These are phyloP conservation scores for Fusarium subtropicale DNA, from an alignment of 2,329 filamentous ascomycete genomes.

Conservation along the genomic window DNA sequence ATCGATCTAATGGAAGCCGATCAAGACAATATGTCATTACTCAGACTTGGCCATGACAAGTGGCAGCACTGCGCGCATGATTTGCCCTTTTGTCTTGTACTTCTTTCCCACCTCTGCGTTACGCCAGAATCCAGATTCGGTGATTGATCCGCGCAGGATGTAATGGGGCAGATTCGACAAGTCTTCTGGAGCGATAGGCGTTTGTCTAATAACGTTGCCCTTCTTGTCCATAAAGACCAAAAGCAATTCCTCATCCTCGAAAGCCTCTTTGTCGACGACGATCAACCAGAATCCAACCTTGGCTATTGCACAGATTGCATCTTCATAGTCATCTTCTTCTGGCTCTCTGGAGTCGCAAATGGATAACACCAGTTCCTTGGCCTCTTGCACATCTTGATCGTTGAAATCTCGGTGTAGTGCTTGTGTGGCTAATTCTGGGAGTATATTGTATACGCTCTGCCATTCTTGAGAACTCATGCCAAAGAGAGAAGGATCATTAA, in stretches of 20 bases:
- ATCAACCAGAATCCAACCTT: not conserved
- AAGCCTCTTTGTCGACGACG: not conserved
- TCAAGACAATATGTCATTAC: rapidly evolving
- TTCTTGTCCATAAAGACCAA: not conserved
- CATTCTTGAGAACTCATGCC: not conserved
- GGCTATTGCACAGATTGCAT: not conserved
- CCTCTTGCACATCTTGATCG: rapidly evolving
- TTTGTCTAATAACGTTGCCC: not conserved
- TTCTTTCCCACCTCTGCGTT: not conserved
- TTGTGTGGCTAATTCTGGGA: not conserved
- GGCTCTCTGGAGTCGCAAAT: not conserved
- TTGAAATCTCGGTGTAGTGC: not conserved
- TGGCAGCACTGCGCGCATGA: not conserved
- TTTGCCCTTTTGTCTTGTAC: not conserved
- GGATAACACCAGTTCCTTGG: rapidly evolving
- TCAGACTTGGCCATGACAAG: rapidly evolving
- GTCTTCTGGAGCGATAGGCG: rapidly evolving
- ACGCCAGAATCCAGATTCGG: not conserved
- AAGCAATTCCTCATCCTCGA: not conserved
- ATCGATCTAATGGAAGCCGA: not conserved
- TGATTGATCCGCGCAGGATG: not conserved
- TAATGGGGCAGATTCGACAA: not conserved
- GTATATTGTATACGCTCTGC: not conserved
- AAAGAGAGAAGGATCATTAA: not conserved
- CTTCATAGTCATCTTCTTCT: not conserved